These are phyloP conservation scores for Sonneratia alba DNA, from an alignment of 345 rosid species.

Conservation along the genomic window DNA sequence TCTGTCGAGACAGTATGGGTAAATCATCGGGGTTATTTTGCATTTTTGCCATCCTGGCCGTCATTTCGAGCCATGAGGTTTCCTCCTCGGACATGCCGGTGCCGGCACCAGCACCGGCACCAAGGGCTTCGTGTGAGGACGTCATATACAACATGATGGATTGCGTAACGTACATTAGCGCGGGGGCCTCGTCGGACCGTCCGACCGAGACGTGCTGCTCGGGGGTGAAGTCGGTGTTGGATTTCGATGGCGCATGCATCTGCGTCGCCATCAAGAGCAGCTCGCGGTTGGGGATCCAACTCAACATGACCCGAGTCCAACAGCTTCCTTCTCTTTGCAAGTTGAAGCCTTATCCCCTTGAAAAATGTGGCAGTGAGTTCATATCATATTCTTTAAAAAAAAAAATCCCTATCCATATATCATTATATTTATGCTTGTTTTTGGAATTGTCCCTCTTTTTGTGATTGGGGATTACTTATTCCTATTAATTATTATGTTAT, in stretches of 20 bases:
- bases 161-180: constrained; percentile 55
- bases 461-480: neutral
- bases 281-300: constrained; percentile 50
- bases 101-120: constrained; percentile 7
- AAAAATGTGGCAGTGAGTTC: constrained; percentile 54
- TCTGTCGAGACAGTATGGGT: neutral
- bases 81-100: neutral
- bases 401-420: neutral
- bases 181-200: constrained; percentile 43
- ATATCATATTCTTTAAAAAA: neutral
- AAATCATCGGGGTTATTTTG: too few species aligned
- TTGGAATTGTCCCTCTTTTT: too few species aligned
- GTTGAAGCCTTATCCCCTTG: constrained; percentile 53
- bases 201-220: constrained; percentile 64
- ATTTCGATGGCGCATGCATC: constrained; percentile 51
- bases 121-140: constrained; percentile 31
- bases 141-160: constrained; percentile 53
- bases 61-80: neutral
- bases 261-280: constrained; percentile 75
- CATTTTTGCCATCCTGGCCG: neutral
- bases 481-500: neutral
- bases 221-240: constrained; percentile 61
- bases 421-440: neutral
- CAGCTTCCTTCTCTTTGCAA: constrained; percentile 69
- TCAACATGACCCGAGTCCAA: constrained; percentile 68